Conservation (phyloP, 306 rosid species). For the Vigna hirtella region DNA sequence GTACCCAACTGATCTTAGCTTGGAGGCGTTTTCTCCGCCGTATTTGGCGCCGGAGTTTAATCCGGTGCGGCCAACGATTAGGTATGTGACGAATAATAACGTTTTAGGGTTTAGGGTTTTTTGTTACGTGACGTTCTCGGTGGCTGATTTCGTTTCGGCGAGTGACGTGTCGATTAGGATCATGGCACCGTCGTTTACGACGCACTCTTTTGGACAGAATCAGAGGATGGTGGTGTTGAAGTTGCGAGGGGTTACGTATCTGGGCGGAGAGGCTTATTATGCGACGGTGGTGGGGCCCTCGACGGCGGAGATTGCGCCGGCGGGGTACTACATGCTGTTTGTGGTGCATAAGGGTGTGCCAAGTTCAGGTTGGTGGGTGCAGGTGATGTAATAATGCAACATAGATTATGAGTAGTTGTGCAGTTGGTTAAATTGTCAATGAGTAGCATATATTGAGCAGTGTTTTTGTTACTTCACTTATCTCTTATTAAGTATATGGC, state of each 20-base stretch:
- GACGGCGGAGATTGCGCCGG: constrained; percentile 61
- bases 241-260: constrained; percentile 33
- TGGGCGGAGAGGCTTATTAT: constrained; percentile 37
- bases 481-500: too few species aligned
- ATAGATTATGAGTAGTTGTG: not conserved
- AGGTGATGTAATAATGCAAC: constrained; percentile 41
- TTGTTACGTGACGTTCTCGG: constrained; percentile 51
- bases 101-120: constrained; percentile 45
- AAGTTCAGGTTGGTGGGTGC: constrained; percentile 71
- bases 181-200: constrained; percentile 72
- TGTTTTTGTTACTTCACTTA: not conserved
- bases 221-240: constrained; percentile 79
- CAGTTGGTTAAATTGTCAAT: not conserved
- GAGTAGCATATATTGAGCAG: not conserved
- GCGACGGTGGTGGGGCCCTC: constrained; percentile 66
- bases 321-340: constrained; percentile 70
- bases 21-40: constrained; percentile 79
- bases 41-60: constrained; percentile 51
- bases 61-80: constrained; percentile 50
- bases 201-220: constrained; percentile 75
- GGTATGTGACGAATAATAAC: constrained; percentile 10
- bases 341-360: constrained; percentile 70
- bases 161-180: constrained; percentile 61
- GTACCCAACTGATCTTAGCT: constrained; percentile 75
- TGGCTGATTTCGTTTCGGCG: constrained; percentile 12